These are phyloP conservation scores for Stemphylium lycopersici DNA, from an alignment of 2,329 filamentous ascomycete species.

Conservation along the genomic window DNA sequence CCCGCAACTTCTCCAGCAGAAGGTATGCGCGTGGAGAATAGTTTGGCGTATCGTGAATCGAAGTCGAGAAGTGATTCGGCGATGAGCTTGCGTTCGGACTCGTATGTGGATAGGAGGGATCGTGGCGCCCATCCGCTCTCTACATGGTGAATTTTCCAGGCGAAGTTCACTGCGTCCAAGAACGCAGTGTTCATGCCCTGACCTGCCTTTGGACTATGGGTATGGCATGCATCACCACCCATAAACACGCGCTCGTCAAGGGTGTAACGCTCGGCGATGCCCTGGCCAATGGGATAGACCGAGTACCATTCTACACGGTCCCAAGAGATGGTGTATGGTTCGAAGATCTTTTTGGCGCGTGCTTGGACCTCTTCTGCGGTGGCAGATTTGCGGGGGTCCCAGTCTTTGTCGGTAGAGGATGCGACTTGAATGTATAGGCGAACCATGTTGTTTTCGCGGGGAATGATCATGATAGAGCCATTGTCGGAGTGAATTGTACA, in stretches of 20 bases:
- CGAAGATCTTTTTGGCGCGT: conserved; percentile 63
- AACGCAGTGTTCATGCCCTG: conserved; percentile 69
- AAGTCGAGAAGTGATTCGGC: conserved; percentile 86
- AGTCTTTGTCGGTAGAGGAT: conserved; percentile 66
- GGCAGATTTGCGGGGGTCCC: conserved; percentile 65
- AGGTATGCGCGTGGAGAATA: conserved; percentile 82
- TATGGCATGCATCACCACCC: conserved; percentile 70
- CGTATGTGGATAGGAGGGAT: conserved; percentile 80
- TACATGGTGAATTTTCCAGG: conserved; percentile 95
- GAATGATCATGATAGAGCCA: conserved; percentile 69
- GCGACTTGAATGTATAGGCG: conserved; percentile 66
- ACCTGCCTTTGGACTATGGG: conserved; percentile 67
- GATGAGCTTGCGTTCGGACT: conserved; percentile 81
- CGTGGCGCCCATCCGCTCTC: conserved; percentile 80
- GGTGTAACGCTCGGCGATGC: conserved; percentile 69
- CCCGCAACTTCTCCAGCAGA: conserved; percentile 74
- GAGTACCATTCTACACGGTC: conserved; percentile 71
- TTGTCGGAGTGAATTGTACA: conserved; percentile 70
- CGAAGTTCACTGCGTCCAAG: conserved; percentile 78
- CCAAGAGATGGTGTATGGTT: conserved; percentile 67
- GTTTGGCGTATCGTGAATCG: conserved; percentile 85
- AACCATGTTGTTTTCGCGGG: conserved; percentile 61
- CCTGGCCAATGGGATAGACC: conserved; percentile 69
- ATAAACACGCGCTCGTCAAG: conserved; percentile 70
- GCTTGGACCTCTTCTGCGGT: conserved; percentile 65